Evolutionary conservation across 805 yeast genomes (phyloP), one percentile per base, ranked within the genome.

Genomic region (Ogataea methylovora): DNA sequence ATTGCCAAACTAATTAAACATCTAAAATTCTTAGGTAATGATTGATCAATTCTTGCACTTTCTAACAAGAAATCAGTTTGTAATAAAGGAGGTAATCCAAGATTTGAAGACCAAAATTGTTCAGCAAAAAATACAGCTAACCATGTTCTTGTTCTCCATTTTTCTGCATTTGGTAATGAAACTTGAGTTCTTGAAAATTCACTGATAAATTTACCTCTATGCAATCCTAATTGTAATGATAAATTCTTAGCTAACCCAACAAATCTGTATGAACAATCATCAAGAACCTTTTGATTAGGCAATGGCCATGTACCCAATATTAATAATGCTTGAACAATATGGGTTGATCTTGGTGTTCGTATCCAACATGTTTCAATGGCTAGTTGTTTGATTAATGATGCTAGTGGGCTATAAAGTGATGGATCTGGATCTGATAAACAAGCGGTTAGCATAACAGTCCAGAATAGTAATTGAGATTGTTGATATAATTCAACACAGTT

Each of bases 121-220:
- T 87, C 96, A 30, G 85, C 70, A 50, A 87, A 82, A 55, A 83
- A 88, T 4, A 84, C 81, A 3, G 90, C 87, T 20, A 86, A 61
- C 97, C 97, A 88, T 1, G 95, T 76, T 45, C 95, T 66, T 1
- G 96, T 86, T 55, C 97, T 71, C 97, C 96, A 88, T 50, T 78
- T 79, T 46, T 85, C 96, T 5, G 95, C 90, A 57, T 88, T 86
- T 0, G 90, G 90, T 57, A 87, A 66, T 17, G 84, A 73, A 4
- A 83, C 92, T 52, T 88, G 97, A 21, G 90, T 84, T 49, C 97
- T 69, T 6, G 94, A 80, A 46, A 88, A 88, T 50, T 88, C 97
- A 42, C 82, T 76, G 44, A 88, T 85, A 54, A 88, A 88, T 52
- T 83, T 84, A 18, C 96, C 97, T 43, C 96, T 65, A 57, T 88